Evolutionary conservation across 1,139 yeast genomes (phyloP).

Genomic region (Meyerozyma athensensis): DNA sequence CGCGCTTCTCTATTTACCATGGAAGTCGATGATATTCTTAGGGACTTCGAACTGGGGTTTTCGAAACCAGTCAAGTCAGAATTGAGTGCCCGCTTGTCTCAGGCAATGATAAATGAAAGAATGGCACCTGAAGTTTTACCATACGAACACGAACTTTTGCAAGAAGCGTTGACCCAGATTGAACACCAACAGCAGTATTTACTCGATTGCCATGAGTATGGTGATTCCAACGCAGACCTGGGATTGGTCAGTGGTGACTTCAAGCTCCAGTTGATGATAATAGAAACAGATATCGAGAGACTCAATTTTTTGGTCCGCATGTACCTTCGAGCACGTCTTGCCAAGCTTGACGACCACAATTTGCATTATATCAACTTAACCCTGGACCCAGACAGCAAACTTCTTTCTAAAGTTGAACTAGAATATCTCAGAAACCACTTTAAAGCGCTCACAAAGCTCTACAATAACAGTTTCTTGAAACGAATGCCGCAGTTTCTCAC

Average conservation of each 20-base stretch:
- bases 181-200: conserved; percentile 69
- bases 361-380: conserved; percentile 44
- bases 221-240: conserved; percentile 35
- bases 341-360: conserved; percentile 67
- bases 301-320: conserved; percentile 75
- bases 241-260: conserved; percentile 53
- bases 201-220: conserved; percentile 53
- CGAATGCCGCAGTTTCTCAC: conserved; percentile 66
- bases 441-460: conserved; percentile 57
- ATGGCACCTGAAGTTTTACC: conserved; percentile 80
- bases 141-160: conserved; percentile 58
- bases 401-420: conserved; percentile 56
- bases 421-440: conserved; percentile 57
- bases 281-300: conserved; percentile 89
- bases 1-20: conserved; percentile 22
- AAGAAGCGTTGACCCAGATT: conserved; percentile 52
- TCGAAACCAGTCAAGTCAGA: conserved; percentile 16
- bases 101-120: conserved; percentile 79
- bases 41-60: conserved; percentile 47
- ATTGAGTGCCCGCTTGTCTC: conserved; percentile 44
- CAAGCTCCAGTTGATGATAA: conserved; percentile 73
- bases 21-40: conserved; percentile 66
- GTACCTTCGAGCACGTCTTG: conserved; percentile 71
- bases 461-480: conserved; percentile 62
- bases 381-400: conserved; percentile 19